phyloP scores from a whole-genome alignment of 176 grass and related monocot species.

The Oryza glaberrima region DNA sequence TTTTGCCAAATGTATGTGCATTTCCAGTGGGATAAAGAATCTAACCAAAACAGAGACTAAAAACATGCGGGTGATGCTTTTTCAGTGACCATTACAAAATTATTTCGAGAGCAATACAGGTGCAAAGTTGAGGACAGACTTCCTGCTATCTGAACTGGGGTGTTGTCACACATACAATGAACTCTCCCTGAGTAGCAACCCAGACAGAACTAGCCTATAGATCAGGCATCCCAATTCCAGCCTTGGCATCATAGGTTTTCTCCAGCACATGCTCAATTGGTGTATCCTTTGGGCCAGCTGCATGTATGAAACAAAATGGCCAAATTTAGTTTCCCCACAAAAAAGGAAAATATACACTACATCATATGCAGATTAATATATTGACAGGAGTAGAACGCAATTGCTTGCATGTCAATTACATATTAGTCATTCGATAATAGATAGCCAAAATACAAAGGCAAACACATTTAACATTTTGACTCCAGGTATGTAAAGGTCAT shows the following conservation, averaged over 20 bases:
- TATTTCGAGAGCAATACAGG: conserved; percentile 19
- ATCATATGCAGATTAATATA: neutral
- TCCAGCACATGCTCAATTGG: conserved; percentile 76
- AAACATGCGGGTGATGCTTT: neutral
- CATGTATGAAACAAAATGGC: neutral
- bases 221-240: conserved; percentile 95
- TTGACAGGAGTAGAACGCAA: neutral
- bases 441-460: conserved; percentile 16
- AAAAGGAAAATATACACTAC: neutral
- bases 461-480: too few relatives aligned
- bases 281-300: conserved; percentile 87
- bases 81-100: conserved; percentile 13
- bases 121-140: neutral
- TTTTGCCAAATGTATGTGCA: neutral
- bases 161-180: neutral
- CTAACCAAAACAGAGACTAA: neutral
- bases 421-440: neutral
- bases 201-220: conserved; percentile 42
- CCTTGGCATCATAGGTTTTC: conserved; percentile 90
- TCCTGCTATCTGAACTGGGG: neutral
- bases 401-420: neutral
- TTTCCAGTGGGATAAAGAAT: neutral
- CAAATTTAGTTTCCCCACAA: neutral
- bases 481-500: neutral
- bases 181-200: neutral